Evolutionary conservation across 495 filamentous ascomycete species (phyloP).

Genomic region (Penicillium angulare): DNA sequence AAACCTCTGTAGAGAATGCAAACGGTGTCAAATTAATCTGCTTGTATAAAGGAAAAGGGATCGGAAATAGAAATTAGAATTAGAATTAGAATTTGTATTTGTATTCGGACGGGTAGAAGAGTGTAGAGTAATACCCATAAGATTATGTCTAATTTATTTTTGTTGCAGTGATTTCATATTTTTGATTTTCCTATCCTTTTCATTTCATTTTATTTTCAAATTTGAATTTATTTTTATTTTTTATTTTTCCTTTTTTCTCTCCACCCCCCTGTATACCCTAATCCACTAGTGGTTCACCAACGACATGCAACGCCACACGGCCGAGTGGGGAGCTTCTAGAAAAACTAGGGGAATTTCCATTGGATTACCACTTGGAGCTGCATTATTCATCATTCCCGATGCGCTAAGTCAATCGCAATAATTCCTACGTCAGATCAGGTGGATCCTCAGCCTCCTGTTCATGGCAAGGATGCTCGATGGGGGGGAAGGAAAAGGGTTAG

Average conservation of each 20-base stretch:
- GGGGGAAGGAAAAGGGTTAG: slow-evolving; percentile 2
- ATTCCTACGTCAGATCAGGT: slow-evolving; percentile 36
- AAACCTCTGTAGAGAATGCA: not conserved
- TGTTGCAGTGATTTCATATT: no score
- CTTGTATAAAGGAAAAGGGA: not conserved
- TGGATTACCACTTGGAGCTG: slow-evolving; percentile 37
- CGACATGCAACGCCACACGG: slow-evolving; percentile 22
- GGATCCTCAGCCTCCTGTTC: slow-evolving; percentile 39
- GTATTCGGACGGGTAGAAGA: no score
- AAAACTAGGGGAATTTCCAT: slow-evolving; percentile 35
- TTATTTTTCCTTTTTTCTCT: not conserved
- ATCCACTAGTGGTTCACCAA: slow-evolving; percentile 25
- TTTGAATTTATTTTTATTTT: not conserved
- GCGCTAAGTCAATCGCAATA: slow-evolving; percentile 25
- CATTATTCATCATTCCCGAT: slow-evolving; percentile 17
- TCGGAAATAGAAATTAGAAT: not conserved
- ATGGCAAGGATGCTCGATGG: slow-evolving; percentile 35
- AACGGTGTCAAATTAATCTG: not conserved
- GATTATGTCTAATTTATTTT: no score
- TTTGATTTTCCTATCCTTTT: not conserved
- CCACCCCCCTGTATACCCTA: slow-evolving; percentile 5
- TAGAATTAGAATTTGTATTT: not conserved
- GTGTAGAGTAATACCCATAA: no score
- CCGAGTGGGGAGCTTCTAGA: slow-evolving; percentile 41
- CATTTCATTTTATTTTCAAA: not conserved